A percentile compares a stretch with the other conserved stretches of the same genome.
phyloP scores from a whole-genome alignment of 2,329 filamentous ascomycete species.

The Botrytis squamosa region DNA sequence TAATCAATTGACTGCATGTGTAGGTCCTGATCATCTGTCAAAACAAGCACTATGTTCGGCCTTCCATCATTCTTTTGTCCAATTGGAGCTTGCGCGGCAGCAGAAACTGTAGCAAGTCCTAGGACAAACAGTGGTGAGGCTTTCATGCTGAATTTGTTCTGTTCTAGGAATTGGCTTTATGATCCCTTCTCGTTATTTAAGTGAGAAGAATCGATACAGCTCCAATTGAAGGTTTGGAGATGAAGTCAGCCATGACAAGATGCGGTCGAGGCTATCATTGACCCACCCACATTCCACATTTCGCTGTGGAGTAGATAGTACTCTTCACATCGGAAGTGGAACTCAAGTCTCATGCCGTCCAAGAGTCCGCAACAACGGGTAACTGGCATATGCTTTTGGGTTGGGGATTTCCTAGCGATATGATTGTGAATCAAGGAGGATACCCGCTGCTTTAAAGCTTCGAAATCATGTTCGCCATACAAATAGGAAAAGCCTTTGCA shows the following conservation, averaged over 20 bases:
- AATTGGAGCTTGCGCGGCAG: conserved; percentile 25
- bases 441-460: not conserved
- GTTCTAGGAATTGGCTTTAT: not conserved
- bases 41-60: conserved; percentile 60
- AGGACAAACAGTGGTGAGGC: conserved; percentile 12
- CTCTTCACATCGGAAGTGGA: not conserved
- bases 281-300: conserved; percentile 2
- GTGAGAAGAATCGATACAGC: conserved; percentile 1
- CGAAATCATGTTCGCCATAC: not conserved
- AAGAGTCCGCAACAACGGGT: not conserved
- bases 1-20: conserved; percentile 59
- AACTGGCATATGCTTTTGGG: not conserved
- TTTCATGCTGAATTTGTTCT: conserved; percentile 8
- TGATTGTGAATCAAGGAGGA: not conserved
- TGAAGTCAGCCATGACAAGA: not conserved
- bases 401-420: not conserved
- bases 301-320: not conserved
- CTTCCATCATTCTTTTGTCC: conserved; percentile 22
- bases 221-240: not conserved
- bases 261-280: not conserved
- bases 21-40: conserved; percentile 65
- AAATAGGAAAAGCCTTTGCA: not conserved
- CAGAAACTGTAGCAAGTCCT: conserved; percentile 22
- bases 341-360: not conserved
- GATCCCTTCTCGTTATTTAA: not conserved